Percentiles rank a stretch among this genome's conserved stretches.
Conservation (phyloP, 495 filamentous ascomycete species). For the Saxispiralis lemnorum region DNA sequence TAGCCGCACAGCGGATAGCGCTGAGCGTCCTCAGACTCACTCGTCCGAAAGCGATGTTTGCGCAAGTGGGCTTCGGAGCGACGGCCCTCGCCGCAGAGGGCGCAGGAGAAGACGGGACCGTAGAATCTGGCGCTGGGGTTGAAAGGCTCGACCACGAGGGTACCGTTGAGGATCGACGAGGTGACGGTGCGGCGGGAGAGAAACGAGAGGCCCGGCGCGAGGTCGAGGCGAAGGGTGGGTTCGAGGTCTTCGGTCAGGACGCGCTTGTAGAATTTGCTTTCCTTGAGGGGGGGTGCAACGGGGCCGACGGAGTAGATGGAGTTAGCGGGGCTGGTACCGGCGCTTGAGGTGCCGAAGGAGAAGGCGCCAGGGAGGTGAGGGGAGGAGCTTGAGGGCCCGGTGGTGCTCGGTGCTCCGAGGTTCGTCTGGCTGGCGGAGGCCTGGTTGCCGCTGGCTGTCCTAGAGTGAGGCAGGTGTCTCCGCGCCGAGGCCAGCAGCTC, state of each 20-base stretch:
- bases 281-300: slow-evolving; percentile 46
- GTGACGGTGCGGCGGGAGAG: slow-evolving; percentile 69
- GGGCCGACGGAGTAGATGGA: slow-evolving; percentile 16
- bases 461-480: slow-evolving; percentile 51
- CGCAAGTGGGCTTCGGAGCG: slow-evolving; percentile 50
- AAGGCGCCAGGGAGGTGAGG: slow-evolving; percentile 25
- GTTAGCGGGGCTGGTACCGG: slow-evolving; percentile 18
- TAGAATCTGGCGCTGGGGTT: slow-evolving; percentile 36
- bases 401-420: slow-evolving; percentile 15
- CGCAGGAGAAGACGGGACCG: slow-evolving; percentile 47
- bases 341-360: slow-evolving; percentile 8
- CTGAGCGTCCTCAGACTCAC: slow-evolving; percentile 67
- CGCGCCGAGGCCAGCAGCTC: slow-evolving; percentile 55
- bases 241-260: slow-evolving; percentile 78
- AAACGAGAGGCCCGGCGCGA: slow-evolving; percentile 82
- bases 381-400: slow-evolving; percentile 25
- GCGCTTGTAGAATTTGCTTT: slow-evolving; percentile 86
- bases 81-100: slow-evolving; percentile 72
- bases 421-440: slow-evolving; percentile 18
- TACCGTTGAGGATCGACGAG: slow-evolving; percentile 68
- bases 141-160: slow-evolving; percentile 73
- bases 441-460: slow-evolving; percentile 29
- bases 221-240: slow-evolving; percentile 75
- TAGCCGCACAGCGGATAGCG: slow-evolving; percentile 78
- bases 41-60: slow-evolving; percentile 76